A percentile compares a stretch with the other conserved stretches of the same genome.
phyloP scores from a whole-genome alignment of 2,329 filamentous ascomycete species.

The Ceratocystiopsis sp. region DNA sequence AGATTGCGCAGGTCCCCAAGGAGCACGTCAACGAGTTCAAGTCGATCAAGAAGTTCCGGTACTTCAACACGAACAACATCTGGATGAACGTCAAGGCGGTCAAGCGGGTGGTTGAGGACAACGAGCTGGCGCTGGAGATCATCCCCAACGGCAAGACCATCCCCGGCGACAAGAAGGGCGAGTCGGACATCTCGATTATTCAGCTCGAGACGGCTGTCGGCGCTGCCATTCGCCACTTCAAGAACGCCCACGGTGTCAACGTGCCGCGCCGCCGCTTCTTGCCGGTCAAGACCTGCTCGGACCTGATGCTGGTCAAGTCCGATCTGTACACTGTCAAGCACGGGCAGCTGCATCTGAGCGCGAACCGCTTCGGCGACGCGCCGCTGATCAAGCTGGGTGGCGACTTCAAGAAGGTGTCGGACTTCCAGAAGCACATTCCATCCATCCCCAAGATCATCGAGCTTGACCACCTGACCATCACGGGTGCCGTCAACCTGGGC shows the following conservation, averaged over 20 bases:
- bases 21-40: conserved; percentile 99
- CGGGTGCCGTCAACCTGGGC: conserved; percentile 89
- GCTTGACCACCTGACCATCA: conserved; percentile 91
- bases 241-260: conserved; percentile 97
- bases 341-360: conserved; percentile 93
- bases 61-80: conserved; percentile 99
- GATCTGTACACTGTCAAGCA: conserved; percentile 98
- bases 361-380: conserved; percentile 87
- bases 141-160: conserved; percentile 99
- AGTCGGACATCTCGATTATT: conserved; percentile 92
- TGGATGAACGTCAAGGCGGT: conserved; percentile 97
- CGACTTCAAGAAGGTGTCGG: conserved; percentile 99
- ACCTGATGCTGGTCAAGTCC: conserved; percentile 98
- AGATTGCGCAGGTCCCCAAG: conserved; percentile 98
- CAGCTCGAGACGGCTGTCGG: conserved; percentile 98
- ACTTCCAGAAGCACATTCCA: conserved; percentile 76
- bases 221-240: conserved; percentile 96
- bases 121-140: conserved; percentile 98
- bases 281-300: conserved; percentile 99
- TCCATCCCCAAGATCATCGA: conserved; percentile 84
- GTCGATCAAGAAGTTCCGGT: conserved; percentile 99
- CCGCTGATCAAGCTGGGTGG: conserved; percentile 96
- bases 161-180: conserved; percentile 97
- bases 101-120: conserved; percentile 96
- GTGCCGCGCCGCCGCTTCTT: conserved; percentile 95